Base-by-base conservation (phyloP, 768 basidiomycete genomes). In the Boletus fagicola region DNA sequence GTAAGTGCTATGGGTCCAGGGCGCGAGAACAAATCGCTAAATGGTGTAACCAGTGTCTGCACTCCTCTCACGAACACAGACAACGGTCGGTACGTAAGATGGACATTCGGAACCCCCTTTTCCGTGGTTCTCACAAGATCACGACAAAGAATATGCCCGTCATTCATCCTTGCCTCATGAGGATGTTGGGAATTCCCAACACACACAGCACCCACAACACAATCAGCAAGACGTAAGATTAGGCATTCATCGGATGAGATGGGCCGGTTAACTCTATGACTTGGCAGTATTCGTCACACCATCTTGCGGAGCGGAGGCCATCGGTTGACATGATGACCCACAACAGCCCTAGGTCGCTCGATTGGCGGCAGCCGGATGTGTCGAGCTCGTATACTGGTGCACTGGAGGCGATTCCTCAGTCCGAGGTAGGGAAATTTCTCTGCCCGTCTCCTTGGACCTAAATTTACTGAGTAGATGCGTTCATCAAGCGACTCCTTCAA, bases 401-500 rank as follows among this genome's bases (percentile, higher is more conserved):
- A 20, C 52, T 74, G 20, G 71, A 72, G 44, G 62, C 57, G 22
- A 71, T 72, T 20, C 71, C 71, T 24, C 71, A 72, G 45, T 74
- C 72, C 30, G 71, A 72, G 68, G 71, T 72, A 64, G 49, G 65
- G 48, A 65, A 61, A 30, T 8, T 61, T 65, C 31, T 51, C 22
- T 51, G 8, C 11, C 45, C 33, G 6, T 55, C 53, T 52, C 62
- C 51, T 59, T 54, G 67, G 56, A 61, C 62, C 67, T 67, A 48
- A 74, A 63, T 67, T 67, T 64, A 72, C 72, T 61, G 64, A 58
- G 63, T 64, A 72, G 71, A 69, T 72, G 54, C 72, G 71, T 59
- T 73, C 65, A 66, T 74, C 71, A 74, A 72, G 71, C 71, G 67
- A 69, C 72, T 71, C 64, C 63, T 72, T 63, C 71, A 71, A 67